Evolutionary conservation across 176 grass and related monocot species (phyloP), one percentile per base, ranked within the genome.

Genomic region (Saccharum spontaneum): DNA sequence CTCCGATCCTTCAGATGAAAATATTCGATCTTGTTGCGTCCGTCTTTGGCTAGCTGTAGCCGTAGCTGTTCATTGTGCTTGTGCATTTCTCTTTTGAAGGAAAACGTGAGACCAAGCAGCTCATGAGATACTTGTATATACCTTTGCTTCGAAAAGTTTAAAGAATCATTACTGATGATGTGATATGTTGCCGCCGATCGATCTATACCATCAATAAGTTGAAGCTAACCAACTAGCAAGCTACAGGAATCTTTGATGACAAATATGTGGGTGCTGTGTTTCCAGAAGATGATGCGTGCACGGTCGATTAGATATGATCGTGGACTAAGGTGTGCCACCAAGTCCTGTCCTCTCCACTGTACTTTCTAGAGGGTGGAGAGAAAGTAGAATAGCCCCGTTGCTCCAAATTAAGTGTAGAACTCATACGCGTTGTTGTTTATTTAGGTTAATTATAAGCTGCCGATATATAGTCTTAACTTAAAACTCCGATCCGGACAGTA

Each of bases 281-380:
- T 85, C 82, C 62, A 76, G 63, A 89, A 89, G 71, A 33, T 76
- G 34, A 31, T 76, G 77, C 40, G 30, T 65, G 26, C 73, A 77
- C 71, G 79, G 78, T 72, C 65, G 50, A 43, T 65, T 82, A 20
- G 40, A 7, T 67, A 73, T 73, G 83, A 90, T 78, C 73, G 79
- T 90, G 88, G 78, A 75, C 71, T 82, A 72, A 55, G 72, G 78
- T 62, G 88, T 77, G 55, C 88, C 83, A 72, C 54, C 43, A 48
- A 82, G 54, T 82, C 37, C 37, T 38, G 33, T 78, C 55, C 63
- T 55, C 60, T 52, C 52, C 40, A 14, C 54, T 77, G 72, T 61
- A 70, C 64, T 85, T 75, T 30, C 36, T 68, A 69, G 36, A 66
- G 34, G 73, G 63, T 61, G 46, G 11, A 2, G 38, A 55, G 24